Conservation (phyloP, 2,329 filamentous ascomycete genomes). For the Apiospora koreana region DNA sequence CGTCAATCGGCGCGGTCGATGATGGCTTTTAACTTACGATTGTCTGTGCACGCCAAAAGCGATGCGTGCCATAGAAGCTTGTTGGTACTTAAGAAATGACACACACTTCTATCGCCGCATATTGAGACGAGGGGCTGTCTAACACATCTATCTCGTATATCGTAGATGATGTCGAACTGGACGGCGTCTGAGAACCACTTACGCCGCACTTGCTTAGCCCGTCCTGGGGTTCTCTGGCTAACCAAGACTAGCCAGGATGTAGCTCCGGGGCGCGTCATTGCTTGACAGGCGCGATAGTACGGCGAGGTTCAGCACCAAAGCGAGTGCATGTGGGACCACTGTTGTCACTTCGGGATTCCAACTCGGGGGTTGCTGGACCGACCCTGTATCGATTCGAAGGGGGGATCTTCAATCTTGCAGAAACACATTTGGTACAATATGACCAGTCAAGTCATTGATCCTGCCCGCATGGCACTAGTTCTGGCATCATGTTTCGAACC, state of each 20-base stretch:
- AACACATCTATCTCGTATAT: background rate
- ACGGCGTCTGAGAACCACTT: background rate
- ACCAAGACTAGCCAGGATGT: background rate
- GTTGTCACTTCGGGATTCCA: background rate
- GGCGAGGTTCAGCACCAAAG: background rate
- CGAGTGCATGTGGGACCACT: background rate
- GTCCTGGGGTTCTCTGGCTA: background rate
- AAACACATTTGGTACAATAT: constrained; percentile 1
- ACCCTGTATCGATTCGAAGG: background rate
- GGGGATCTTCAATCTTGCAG: background rate
- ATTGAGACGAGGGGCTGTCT: background rate
- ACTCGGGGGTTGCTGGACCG: background rate
- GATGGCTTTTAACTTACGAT: background rate
- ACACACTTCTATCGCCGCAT: background rate
- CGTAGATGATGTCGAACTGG: background rate
- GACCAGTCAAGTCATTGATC: background rate
- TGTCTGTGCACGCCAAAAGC: background rate
- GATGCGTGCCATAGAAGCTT: background rate
- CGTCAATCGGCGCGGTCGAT: background rate
- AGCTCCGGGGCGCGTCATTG: background rate
- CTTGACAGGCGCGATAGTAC: background rate
- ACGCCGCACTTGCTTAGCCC: background rate
- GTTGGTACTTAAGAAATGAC: background rate
- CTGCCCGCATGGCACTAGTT: background rate
- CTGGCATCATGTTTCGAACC: background rate